These are phyloP conservation scores for Metarhizium robertsii DNA, from an alignment of 2,329 filamentous ascomycete species.

Conservation along the genomic window DNA sequence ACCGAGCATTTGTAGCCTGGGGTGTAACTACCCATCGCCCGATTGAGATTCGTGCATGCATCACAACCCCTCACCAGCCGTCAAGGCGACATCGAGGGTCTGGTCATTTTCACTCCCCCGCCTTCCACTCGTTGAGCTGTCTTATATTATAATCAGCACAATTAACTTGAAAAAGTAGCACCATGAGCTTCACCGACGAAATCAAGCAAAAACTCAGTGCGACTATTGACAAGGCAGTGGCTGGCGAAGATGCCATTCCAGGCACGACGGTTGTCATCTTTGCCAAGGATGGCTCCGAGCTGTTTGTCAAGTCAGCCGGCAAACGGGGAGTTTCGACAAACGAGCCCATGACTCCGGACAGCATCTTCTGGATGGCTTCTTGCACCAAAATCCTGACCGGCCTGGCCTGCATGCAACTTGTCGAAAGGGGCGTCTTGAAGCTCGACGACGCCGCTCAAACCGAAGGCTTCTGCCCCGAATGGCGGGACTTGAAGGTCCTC, in stretches of 20 bases:
- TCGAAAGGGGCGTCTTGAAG: constrained; percentile 37
- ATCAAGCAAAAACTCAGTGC: not conserved
- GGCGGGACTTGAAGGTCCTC: constrained; percentile 37
- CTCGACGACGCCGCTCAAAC: constrained; percentile 39
- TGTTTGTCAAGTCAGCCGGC: constrained; percentile 39
- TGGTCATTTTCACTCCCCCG: too few species aligned
- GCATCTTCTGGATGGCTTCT: constrained; percentile 50
- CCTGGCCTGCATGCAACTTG: constrained; percentile 46
- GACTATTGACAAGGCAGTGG: constrained; percentile 27
- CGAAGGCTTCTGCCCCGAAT: constrained; percentile 39
- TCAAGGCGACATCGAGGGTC: too few species aligned
- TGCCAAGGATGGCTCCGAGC: constrained; percentile 35
- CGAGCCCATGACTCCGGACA: constrained; percentile 50
- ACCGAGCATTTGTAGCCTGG: too few species aligned
- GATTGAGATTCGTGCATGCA: too few species aligned
- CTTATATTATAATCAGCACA: too few species aligned
- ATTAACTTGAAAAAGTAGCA: too few species aligned
- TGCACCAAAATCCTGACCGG: constrained; percentile 47
- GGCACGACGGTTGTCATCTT: constrained; percentile 36
- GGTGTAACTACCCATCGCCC: too few species aligned
- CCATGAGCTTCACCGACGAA: not conserved
- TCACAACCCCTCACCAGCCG: too few species aligned
- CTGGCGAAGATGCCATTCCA: constrained; percentile 30
- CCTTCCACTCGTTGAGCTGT: too few species aligned
- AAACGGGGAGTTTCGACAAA: constrained; percentile 30